These are phyloP conservation scores for Kwoniella sp. DNA, from an alignment of 768 basidiomycete species.

Conservation along the genomic window DNA sequence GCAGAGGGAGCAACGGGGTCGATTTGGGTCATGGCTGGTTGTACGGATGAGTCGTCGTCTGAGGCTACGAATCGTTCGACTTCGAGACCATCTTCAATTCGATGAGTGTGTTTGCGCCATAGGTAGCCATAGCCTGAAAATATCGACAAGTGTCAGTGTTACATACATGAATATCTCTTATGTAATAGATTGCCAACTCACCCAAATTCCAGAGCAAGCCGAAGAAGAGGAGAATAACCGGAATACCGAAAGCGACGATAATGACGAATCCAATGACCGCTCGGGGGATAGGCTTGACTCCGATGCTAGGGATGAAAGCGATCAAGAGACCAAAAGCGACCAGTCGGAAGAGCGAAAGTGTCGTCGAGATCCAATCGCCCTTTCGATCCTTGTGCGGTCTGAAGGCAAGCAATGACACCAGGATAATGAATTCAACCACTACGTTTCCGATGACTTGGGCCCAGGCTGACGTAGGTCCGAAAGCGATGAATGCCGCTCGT, in stretches of 20 bases:
- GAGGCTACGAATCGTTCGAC: slow-evolving; percentile 42
- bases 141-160: not conserved
- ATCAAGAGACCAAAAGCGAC: slow-evolving; percentile 72
- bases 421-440: slow-evolving; percentile 66
- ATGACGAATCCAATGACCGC: slow-evolving; percentile 77
- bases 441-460: slow-evolving; percentile 71
- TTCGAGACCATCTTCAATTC: slow-evolving; percentile 54
- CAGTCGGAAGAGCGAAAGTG: slow-evolving; percentile 69
- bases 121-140: slow-evolving; percentile 48
- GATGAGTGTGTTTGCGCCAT: slow-evolving; percentile 49
- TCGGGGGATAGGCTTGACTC: slow-evolving; percentile 73
- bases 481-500: slow-evolving; percentile 70
- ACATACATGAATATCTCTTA: not conserved
- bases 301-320: slow-evolving; percentile 70
- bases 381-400: slow-evolving; percentile 69
- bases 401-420: slow-evolving; percentile 62
- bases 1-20: slow-evolving; percentile 20
- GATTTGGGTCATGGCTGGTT: slow-evolving; percentile 41
- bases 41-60: slow-evolving; percentile 40
- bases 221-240: slow-evolving; percentile 69
- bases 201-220: slow-evolving; percentile 64
- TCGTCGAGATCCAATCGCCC: slow-evolving; percentile 70
- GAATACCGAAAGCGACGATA: slow-evolving; percentile 70
- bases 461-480: slow-evolving; percentile 62
- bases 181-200: slow-evolving; percentile 16